A percentile compares a stretch with the other conserved stretches of the same genome.
phyloP scores from a whole-genome alignment of 202 grass and related monocot species.

The Saccharum hybrid region DNA sequence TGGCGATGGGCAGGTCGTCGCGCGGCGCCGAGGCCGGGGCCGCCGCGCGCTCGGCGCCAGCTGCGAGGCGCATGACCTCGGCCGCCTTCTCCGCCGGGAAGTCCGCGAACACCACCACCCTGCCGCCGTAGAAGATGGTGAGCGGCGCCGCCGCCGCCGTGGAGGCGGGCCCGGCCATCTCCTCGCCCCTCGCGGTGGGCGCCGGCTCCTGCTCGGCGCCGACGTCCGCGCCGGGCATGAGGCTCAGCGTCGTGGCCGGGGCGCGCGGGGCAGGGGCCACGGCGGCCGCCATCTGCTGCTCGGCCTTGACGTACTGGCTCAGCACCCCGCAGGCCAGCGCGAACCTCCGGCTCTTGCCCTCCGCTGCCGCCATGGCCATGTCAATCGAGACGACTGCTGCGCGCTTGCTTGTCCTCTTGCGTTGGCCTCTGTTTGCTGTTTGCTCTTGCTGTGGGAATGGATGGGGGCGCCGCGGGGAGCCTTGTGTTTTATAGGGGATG shows the following conservation, averaged over 20 bases:
- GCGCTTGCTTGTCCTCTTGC: too few relatives aligned
- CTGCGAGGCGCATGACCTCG: conserved; percentile 77
- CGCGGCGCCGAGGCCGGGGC: background rate
- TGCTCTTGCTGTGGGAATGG: conserved; percentile 32
- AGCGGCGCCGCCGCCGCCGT: conserved; percentile 44
- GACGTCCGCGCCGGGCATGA: conserved; percentile 75
- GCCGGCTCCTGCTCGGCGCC: background rate
- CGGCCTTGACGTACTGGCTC: conserved; percentile 87
- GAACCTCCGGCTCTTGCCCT: conserved; percentile 73
- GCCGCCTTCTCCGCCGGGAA: conserved; percentile 72
- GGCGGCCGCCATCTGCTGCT: conserved; percentile 59
- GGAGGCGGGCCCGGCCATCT: conserved; percentile 18
- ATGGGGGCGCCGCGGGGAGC: background rate
- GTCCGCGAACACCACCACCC: conserved; percentile 70
- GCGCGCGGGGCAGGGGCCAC: conserved; percentile 27
- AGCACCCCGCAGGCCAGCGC: conserved; percentile 84
- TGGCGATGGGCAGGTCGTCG: conserved; percentile 80
- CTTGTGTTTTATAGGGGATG: conserved; percentile 31
- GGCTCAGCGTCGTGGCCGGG: conserved; percentile 66
- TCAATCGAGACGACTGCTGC: background rate
- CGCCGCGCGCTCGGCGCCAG: conserved; percentile 13
- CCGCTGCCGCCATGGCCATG: conserved; percentile 44
- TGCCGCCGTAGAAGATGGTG: conserved; percentile 86
- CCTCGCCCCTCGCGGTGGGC: background rate
- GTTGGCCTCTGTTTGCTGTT: background rate